These are phyloP conservation scores for Sporothrix phasma DNA, from an alignment of 2,329 filamentous ascomycete genomes.

Conservation along the genomic window DNA sequence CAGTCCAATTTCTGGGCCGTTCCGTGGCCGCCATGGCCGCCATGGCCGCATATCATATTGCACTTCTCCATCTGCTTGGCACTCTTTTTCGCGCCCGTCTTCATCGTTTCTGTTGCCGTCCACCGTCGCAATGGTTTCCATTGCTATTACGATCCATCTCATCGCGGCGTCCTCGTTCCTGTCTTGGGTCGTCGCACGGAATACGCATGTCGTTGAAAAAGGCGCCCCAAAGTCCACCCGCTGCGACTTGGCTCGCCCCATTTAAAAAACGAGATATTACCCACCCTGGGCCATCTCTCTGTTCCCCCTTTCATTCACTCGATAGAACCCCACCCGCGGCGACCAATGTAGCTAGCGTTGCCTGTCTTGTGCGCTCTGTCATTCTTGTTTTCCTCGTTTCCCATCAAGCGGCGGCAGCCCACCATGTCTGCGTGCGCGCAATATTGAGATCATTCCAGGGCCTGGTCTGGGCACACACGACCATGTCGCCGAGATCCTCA, in stretches of 20 bases:
- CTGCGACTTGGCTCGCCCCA: not conserved
- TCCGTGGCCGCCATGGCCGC: not conserved
- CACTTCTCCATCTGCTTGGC: too few relatives aligned
- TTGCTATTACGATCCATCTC: not conserved
- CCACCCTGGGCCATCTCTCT: not conserved
- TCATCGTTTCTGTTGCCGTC: not conserved
- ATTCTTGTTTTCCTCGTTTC: not conserved
- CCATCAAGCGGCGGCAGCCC: not conserved
- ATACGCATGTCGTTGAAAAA: constrained; percentile 6
- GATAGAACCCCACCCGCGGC: not conserved
- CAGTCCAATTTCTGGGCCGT: not conserved
- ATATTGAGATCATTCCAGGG: not conserved
- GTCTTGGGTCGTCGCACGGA: not conserved
- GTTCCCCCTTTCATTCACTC: not conserved
- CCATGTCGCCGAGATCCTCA: too few relatives aligned
- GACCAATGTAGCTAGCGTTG: not conserved
- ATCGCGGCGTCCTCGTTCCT: not conserved
- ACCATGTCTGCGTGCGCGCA: not conserved
- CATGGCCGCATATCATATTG: too few relatives aligned
- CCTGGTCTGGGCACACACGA: not conserved
- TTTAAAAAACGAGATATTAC: constrained; percentile 1
- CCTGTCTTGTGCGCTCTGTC: not conserved
- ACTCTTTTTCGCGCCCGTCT: not conserved
- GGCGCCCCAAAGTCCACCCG: not conserved
- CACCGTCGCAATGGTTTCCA: not conserved